Evolutionary conservation across 169 alveolate species (phyloP), one percentile per base, ranked within the genome.

Genomic region (Eimeria praecox): DNA sequence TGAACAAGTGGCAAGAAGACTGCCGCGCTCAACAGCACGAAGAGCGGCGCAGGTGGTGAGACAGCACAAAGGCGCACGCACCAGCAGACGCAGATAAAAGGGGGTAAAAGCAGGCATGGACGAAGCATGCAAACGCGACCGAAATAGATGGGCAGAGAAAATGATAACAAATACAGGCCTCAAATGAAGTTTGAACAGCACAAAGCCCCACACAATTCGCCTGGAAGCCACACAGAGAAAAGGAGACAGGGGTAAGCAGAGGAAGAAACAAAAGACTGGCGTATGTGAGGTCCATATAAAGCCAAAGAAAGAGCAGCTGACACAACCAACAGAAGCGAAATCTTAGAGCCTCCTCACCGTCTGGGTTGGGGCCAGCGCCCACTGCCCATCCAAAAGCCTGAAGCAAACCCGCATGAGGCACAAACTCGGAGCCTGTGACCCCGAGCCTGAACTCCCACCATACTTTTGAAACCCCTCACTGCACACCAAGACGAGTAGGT

Each of bases 301-400:
- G 8, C 52, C 24, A 71, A 33, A 35, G 35, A 12, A 33, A 12
- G 38, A 62, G 71, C 71, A 62, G 10, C 71, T 1, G 35, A 62
- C 35, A 2, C 46, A 6, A 3, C 18, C 82, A 38, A 16, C 52
- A 30, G 52, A 12, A 33, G 52, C 52, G 14, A 27, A 12, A 33
- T 71, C 12, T 8, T 16, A 71, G 10, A 30, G 49, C 33, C n/a
- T 22, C 33, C 73, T 33, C 35, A 83, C 91, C 73, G 5, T 54
- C 73, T n/a, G 69, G 52, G 9, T 83, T 54, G 54, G 73, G 27
- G 18, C 91, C 91, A 33, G 73, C 44, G 24, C 91, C 91, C 49
- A 83, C 30, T 83, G 91, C 91, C 91, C 91, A 83, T 54, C 91
- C 91, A 27, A 20, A 49, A 30, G 91, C 91, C 91, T 83, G 64